phyloP scores from a whole-genome alignment of 805 yeast species.

The Barnettozyma populi region DNA sequence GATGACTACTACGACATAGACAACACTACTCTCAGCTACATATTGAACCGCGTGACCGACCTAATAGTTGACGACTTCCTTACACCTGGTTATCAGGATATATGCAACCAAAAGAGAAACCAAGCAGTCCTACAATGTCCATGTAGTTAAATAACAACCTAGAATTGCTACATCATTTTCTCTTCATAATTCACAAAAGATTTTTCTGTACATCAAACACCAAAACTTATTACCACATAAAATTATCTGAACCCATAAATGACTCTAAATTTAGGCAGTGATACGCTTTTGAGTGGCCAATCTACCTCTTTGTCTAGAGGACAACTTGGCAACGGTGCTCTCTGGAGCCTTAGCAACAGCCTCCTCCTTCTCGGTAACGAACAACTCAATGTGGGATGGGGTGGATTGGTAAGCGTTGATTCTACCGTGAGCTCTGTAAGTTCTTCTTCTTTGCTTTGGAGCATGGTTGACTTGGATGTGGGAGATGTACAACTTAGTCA shows the following conservation, averaged over 20 bases:
- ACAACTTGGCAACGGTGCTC: slow-evolving; percentile 61
- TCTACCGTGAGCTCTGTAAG: slow-evolving; percentile 99
- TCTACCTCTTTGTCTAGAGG: slow-evolving; percentile 91
- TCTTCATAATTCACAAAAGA: neutral
- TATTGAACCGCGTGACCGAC: too few species aligned
- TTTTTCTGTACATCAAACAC: slow-evolving; percentile 13
- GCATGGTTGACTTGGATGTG: slow-evolving; percentile 99
- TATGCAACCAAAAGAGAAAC: too few species aligned
- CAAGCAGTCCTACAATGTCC: too few species aligned
- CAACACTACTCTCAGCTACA: too few species aligned
- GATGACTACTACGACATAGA: too few species aligned
- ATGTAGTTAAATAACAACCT: too few species aligned
- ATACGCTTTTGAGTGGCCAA: slow-evolving; percentile 83
- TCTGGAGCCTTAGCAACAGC: slow-evolving; percentile 88
- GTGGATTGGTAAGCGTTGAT: slow-evolving; percentile 98
- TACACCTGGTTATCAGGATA: too few species aligned
- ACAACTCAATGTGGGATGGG: slow-evolving; percentile 98
- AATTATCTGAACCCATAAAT: slow-evolving; percentile 3
- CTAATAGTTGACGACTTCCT: too few species aligned
- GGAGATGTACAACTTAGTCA: slow-evolving; percentile 86
- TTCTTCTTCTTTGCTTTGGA: slow-evolving; percentile 99
- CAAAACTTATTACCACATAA: slow-evolving; percentile 12
- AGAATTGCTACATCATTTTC: neutral
- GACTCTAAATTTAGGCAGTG: slow-evolving; percentile 44
- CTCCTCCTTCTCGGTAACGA: slow-evolving; percentile 93